Percentiles rank a stretch among this genome's conserved stretches.
Conservation (phyloP, 2,329 filamentous ascomycete genomes). For the Albophoma yamanashiensis region DNA sequence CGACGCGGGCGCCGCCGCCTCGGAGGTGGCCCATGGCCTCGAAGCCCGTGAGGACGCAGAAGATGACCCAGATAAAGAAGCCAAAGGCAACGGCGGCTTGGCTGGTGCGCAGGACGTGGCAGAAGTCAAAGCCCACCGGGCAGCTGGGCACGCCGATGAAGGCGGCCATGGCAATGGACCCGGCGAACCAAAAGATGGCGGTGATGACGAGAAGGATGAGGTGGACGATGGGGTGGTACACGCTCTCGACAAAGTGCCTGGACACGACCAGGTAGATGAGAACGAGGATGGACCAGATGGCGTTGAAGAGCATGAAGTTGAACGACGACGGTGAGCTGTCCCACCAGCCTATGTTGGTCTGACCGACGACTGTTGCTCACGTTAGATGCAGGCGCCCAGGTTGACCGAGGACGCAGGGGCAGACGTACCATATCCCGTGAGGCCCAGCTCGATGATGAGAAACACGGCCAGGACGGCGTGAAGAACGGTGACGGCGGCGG, state of each 20-base stretch:
- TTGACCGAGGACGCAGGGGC: background rate
- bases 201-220: conserved; percentile 61
- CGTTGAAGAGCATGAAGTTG: conserved; percentile 72
- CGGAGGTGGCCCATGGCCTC: conserved; percentile 33
- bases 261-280: conserved; percentile 60
- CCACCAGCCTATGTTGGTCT: background rate
- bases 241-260: conserved; percentile 48
- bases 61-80: conserved; percentile 51
- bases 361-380: conserved; percentile 3
- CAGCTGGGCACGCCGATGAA: conserved; percentile 44
- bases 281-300: conserved; percentile 65
- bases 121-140: conserved; percentile 39
- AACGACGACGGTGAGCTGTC: conserved; percentile 40
- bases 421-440: conserved; percentile 59
- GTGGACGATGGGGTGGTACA: conserved; percentile 55
- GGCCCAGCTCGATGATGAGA: conserved; percentile 62
- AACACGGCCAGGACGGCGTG: conserved; percentile 59
- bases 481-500: conserved; percentile 45
- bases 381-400: background rate
- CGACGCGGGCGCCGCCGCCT: conserved; percentile 17
- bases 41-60: conserved; percentile 34
- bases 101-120: conserved; percentile 33
- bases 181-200: conserved; percentile 83
- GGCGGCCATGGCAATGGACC: conserved; percentile 67
- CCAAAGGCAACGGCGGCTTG: conserved; percentile 57